Evolutionary conservation across 192 early-diverging fungal genomes (phyloP).

Genomic region (Coemansia sp.): DNA sequence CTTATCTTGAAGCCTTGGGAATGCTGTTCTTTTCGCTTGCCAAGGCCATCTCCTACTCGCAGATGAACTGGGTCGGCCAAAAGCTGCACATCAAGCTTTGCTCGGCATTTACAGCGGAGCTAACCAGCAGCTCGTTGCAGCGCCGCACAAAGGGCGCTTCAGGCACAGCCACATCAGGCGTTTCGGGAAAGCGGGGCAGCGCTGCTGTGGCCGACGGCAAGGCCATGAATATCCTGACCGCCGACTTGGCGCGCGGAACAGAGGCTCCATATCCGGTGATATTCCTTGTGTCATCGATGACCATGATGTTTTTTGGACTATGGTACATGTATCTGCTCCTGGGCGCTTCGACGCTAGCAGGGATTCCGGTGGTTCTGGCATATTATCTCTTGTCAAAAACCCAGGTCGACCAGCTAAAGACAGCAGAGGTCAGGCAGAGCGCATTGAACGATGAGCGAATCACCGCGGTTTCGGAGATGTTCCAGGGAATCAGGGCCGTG

Average conservation of each 20-base stretch:
- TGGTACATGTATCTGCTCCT: conserved; percentile 74
- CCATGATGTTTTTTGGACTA: conserved; percentile 67
- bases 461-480: conserved; percentile 78
- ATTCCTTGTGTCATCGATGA: conserved; percentile 63
- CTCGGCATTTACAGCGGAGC: conserved; percentile 64
- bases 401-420: conserved; percentile 58
- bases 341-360: conserved; percentile 79
- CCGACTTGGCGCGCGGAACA: conserved; percentile 68
- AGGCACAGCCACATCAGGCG: conserved; percentile 20
- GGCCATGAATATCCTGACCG: conserved; percentile 71
- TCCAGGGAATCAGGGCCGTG: conserved; percentile 89
- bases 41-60: conserved; percentile 58
- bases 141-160: conserved; percentile 60
- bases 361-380: conserved; percentile 65
- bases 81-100: conserved; percentile 62
- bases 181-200: conserved; percentile 15
- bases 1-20: conserved; percentile 60
- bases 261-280: conserved; percentile 48
- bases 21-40: conserved; percentile 57
- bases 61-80: conserved; percentile 69
- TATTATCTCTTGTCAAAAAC: conserved; percentile 61
- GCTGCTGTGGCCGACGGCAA: conserved; percentile 59
- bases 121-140: conserved; percentile 66
- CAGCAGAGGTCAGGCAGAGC: conserved; percentile 59
- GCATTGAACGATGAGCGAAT: conserved; percentile 75